These are phyloP conservation scores for Zygoascus flipseniorum DNA, from an alignment of 805 yeast genomes.

Conservation along the genomic window DNA sequence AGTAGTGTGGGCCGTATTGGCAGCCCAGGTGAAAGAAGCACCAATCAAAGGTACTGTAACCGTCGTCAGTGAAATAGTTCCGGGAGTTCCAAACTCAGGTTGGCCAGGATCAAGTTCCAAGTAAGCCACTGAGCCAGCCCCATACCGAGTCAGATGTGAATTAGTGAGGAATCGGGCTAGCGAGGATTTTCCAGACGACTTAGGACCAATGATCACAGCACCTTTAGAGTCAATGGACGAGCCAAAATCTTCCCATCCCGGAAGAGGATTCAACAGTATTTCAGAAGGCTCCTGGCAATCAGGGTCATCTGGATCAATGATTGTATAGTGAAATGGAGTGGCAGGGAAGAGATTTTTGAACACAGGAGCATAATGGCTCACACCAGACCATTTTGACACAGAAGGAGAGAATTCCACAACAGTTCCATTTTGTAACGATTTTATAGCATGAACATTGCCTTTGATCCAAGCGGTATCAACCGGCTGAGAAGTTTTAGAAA, in stretches of 20 bases:
- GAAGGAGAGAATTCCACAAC: not conserved
- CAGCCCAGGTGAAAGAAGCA: slow-evolving; percentile 28
- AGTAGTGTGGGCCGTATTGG: slow-evolving; percentile 7
- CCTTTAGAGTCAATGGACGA: not conserved
- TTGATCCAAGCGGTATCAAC: not conserved
- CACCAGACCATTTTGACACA: not conserved
- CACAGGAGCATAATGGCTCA: not conserved
- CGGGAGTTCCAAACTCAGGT: slow-evolving; percentile 68
- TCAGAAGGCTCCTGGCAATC: not conserved
- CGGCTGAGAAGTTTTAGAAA: not conserved
- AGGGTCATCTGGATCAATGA: not conserved
- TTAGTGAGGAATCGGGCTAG: slow-evolving; percentile 49
- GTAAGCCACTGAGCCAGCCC: slow-evolving; percentile 32
- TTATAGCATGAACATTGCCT: not conserved
- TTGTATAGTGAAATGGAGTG: not conserved
- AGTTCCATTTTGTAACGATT: not conserved
- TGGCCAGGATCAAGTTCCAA: slow-evolving; percentile 88
- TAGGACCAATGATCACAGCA: slow-evolving; percentile 49
- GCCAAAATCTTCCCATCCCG: slow-evolving; percentile 18
- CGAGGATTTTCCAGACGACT: slow-evolving; percentile 79
- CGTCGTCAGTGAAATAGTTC: slow-evolving; percentile 49
- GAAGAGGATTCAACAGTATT: slow-evolving; percentile 9
- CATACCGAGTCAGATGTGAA: slow-evolving; percentile 28
- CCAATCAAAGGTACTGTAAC: slow-evolving; percentile 33
- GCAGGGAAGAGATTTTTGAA: not conserved